Percentiles rank a stretch among this genome's conserved stretches.
Evolutionary conservation across 306 rosid species (phyloP).

Genomic region (Corylus heterophylla): DNA sequence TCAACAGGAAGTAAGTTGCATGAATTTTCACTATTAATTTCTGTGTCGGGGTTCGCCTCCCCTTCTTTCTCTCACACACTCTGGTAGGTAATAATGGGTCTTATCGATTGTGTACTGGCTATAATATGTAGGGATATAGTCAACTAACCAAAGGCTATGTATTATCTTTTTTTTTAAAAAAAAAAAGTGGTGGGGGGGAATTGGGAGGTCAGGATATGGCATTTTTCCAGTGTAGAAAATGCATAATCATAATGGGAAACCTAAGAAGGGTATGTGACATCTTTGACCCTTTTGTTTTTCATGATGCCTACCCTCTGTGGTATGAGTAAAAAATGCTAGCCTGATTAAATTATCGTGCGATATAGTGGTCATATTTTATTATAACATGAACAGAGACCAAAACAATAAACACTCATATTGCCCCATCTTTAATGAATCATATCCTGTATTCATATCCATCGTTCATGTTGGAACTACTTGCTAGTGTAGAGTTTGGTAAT

Average conservation of each 20-base stretch:
- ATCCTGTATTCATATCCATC: background rate
- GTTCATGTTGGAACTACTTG: background rate
- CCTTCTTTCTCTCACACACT: background rate
- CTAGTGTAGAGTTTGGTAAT: background rate
- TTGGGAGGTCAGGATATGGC: background rate
- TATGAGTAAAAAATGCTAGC: background rate
- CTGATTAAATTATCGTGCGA: background rate
- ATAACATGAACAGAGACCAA: background rate
- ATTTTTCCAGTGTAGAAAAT: background rate
- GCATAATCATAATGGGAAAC: background rate
- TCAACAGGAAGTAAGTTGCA: constrained; percentile 86
- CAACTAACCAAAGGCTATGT: background rate
- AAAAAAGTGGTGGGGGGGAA: background rate
- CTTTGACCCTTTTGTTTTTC: background rate
- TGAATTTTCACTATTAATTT: background rate
- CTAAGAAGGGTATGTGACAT: background rate
- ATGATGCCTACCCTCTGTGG: background rate
- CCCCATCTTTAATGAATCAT: background rate
- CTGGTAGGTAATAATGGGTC: constrained; percentile 1
- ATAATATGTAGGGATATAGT: background rate
- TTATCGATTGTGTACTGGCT: background rate
- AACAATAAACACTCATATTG: background rate
- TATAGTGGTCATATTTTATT: no score
- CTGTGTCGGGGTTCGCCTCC: background rate
- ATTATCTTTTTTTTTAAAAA: no score